Evolutionary conservation across 169 alveolate species (phyloP).

Genomic region (Plasmodium fragile): DNA sequence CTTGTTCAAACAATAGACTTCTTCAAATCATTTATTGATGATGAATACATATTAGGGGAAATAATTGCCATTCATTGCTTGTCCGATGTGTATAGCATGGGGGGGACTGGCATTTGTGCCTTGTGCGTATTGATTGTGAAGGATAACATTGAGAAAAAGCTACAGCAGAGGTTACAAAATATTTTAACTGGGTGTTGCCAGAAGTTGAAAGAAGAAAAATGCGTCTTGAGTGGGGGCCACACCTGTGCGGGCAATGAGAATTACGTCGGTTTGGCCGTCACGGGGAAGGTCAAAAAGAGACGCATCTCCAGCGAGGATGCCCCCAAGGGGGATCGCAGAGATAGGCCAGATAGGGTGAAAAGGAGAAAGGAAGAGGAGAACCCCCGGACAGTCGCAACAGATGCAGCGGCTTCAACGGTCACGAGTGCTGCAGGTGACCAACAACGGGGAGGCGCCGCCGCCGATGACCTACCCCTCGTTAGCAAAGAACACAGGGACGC

Average conservation of each 20-base stretch:
- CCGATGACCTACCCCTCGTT: neutral
- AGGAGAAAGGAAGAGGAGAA: neutral
- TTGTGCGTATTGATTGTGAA: conserved; percentile 65
- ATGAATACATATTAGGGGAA: conserved; percentile 75
- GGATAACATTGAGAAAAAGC: conserved; percentile 71
- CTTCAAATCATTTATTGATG: conserved; percentile 75
- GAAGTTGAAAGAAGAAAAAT: conserved; percentile 69
- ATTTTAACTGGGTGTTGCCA: conserved; percentile 72
- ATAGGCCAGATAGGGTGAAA: neutral
- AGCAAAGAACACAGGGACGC: neutral
- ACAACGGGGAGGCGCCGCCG: neutral
- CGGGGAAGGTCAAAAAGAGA: conserved; percentile 67
- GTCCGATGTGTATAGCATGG: conserved; percentile 77
- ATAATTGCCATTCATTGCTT: conserved; percentile 71
- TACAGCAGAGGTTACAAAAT: conserved; percentile 73
- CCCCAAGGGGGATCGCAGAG: neutral
- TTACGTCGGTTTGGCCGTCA: conserved; percentile 75
- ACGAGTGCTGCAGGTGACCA: neutral
- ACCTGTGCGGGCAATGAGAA: conserved; percentile 78
- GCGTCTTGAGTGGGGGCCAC: conserved; percentile 78
- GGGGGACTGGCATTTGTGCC: conserved; percentile 75
- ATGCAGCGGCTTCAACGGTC: no score
- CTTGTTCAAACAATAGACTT: conserved; percentile 75
- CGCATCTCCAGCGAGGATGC: neutral
- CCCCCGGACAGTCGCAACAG: neutral